phyloP scores from a whole-genome alignment of 192 early-diverging fungal genomes.

The Linnemannia elongata region DNA sequence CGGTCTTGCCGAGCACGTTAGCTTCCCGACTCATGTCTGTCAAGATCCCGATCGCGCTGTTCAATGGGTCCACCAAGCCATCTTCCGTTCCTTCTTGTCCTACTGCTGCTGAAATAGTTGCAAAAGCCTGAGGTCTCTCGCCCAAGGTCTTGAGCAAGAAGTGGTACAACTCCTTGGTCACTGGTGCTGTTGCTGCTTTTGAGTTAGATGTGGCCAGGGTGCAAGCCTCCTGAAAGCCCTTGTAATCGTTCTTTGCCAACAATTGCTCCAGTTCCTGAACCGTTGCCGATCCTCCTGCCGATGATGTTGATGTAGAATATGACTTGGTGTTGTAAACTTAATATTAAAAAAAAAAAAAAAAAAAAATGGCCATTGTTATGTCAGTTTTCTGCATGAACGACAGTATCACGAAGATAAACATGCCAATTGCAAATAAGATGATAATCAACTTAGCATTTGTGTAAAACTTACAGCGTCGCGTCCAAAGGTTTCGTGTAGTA shows the following conservation, averaged over 20 bases:
- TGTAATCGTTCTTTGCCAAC: constrained; percentile 26
- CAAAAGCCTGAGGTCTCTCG: constrained; percentile 32
- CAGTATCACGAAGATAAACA: neutral
- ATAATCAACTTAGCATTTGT: neutral
- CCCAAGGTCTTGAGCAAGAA: constrained; percentile 30
- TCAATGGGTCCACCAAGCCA: constrained; percentile 17
- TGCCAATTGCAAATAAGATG: neutral
- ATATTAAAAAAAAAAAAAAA: neutral
- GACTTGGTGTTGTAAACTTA: constrained; percentile 1
- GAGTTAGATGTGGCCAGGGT: neutral
- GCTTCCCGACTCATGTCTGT: constrained; percentile 54
- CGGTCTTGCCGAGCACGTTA: constrained; percentile 30
- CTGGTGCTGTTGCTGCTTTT: neutral
- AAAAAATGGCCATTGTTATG: too few species aligned
- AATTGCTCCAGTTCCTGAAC: constrained; percentile 37
- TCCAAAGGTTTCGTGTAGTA: neutral
- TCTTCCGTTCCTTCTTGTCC: neutral
- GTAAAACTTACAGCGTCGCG: neutral
- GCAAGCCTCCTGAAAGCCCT: constrained; percentile 39
- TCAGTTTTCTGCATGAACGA: too few species aligned
- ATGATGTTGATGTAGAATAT: neutral
- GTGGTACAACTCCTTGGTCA: constrained; percentile 36
- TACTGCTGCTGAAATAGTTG: neutral
- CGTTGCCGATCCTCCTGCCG: constrained; percentile 3
- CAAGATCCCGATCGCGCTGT: constrained; percentile 40